Conservation (phyloP, 441 rosid genomes). For the Corymbia calophylla region DNA sequence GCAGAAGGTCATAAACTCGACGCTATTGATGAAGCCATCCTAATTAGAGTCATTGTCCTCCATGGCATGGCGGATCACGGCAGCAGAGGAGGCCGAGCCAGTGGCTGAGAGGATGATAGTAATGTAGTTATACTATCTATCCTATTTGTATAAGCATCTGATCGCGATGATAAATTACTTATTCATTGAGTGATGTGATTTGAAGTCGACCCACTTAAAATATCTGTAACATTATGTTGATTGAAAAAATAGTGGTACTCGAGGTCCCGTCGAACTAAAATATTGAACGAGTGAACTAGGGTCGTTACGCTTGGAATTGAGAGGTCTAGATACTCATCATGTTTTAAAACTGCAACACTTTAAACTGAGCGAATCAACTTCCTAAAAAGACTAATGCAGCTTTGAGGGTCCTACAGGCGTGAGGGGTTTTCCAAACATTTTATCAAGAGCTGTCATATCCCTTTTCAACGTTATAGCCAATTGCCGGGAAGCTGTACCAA, state of each 20-base stretch:
- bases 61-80: no score
- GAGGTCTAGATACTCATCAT: not conserved
- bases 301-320: not conserved
- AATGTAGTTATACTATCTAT: no score
- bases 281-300: not conserved
- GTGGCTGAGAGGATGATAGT: no score
- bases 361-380: not conserved
- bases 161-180: not conserved
- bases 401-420: not conserved
- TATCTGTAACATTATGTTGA: not conserved
- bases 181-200: not conserved
- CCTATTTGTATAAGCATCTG: not conserved
- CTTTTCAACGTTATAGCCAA: not conserved
- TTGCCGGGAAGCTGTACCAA: no score
- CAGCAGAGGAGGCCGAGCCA: no score
- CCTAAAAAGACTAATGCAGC: not conserved
- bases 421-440: not conserved
- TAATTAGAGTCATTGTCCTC: no score
- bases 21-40: no score
- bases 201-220: not conserved
- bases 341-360: not conserved
- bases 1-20: no score
- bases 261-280: not conserved
- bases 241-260: not conserved
- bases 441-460: not conserved